phyloP scores from a whole-genome alignment of 2,329 filamentous ascomycete species.

The Phoma herbarum region DNA sequence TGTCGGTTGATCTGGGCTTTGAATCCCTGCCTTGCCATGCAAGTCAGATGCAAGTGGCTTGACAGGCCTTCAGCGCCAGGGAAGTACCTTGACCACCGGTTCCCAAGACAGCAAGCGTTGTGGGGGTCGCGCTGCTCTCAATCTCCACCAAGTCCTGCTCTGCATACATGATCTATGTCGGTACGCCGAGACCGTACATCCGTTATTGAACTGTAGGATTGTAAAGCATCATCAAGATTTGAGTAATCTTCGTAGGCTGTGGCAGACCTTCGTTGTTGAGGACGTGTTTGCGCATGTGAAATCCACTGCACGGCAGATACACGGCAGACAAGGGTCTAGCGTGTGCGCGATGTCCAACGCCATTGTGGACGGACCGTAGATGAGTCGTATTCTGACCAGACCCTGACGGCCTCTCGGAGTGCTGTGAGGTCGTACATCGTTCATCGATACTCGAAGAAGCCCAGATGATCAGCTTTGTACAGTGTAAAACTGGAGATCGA shows the following conservation, averaged over 20 bases:
- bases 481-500: background rate
- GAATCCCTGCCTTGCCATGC: slow-evolving; percentile 33
- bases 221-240: background rate
- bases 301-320: slow-evolving; percentile 13
- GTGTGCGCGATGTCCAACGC: slow-evolving; percentile 27
- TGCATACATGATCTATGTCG: background rate
- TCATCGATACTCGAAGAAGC: slow-evolving; percentile 1
- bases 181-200: slow-evolving; percentile 1
- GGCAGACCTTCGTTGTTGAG: background rate
- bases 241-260: background rate
- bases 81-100: slow-evolving; percentile 27
- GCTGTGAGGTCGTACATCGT: background rate
- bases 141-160: slow-evolving; percentile 9
- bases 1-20: slow-evolving; percentile 34
- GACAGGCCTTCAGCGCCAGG: slow-evolving; percentile 33
- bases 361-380: slow-evolving; percentile 14
- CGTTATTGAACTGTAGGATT: background rate
- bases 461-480: slow-evolving; percentile 1
- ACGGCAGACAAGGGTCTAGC: slow-evolving; percentile 26
- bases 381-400: slow-evolving; percentile 21
- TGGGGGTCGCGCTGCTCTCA: slow-evolving; percentile 18
- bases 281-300: slow-evolving; percentile 27
- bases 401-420: background rate
- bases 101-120: slow-evolving; percentile 30
- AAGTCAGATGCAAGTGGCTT: slow-evolving; percentile 41